Base-by-base conservation (phyloP, 352 stramenopile species). In the Phytophthora brassicae region DNA sequence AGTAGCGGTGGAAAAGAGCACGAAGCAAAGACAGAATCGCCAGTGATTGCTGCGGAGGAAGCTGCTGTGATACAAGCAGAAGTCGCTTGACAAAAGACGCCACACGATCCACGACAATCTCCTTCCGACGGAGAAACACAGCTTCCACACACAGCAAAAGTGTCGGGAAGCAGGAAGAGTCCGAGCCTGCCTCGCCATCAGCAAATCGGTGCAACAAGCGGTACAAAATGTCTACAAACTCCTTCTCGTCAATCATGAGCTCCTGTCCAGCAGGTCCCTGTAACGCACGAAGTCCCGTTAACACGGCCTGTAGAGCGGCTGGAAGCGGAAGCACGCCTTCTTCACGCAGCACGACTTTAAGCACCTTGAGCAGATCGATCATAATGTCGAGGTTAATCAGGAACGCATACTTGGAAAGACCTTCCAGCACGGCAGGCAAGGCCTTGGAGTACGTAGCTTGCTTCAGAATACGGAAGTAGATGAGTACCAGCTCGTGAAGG, bases 311-410 rank as follows among this genome's bases (percentile, higher is more conserved):
- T 56, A 94, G 71, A 38, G 84, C 81, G 14, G 80, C 78, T 3
- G 66, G 49, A 6, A 95, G 71, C 13, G 87, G 86, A 35, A 94
- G 48, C 33, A 89, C 76, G 54, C 78, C 84, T 48, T 95, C 74
- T 68, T 74, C 57, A 29, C 84, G 82, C 23, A 98, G 77, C 56
- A 98, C 76, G 22, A 90, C 75, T 70, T 98, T 98, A 23, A 99
- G 81, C 36, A 98, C 90, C 58, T 94, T 97, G 55, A 99, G 79
- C 43, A 99, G 66, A 68, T 99, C 94, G 23, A 97, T 90, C 75
- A 99, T 96, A 33, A 98, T 98, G 72, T 99, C 95, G n/a, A 99
- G 79, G 67, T 99, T 98, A 58, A 99, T 98, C 9, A 99, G 60
- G 80, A 98, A 97, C 14, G 93, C 94, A 80, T 97, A 98, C 64